Evolutionary conservation across 345 rosid genomes (phyloP), one percentile per base, ranked within the genome.

Genomic region (Pistacia integerrima): DNA sequence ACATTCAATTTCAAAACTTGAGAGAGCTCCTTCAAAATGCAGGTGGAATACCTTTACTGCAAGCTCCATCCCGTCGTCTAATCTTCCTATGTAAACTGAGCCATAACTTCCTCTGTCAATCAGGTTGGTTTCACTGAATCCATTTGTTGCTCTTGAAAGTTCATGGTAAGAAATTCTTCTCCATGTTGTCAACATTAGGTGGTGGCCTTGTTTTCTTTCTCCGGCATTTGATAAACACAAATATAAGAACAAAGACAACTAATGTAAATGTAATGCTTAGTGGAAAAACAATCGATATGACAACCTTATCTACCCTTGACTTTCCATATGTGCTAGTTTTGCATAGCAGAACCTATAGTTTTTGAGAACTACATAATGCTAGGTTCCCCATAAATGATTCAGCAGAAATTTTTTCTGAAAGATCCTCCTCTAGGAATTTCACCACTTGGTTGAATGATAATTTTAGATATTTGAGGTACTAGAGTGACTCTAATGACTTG

Each of bases 31-130:
- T 49, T 66, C 60, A 22, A 35, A n/a, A 5, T 71, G 76, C 59
- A 63, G 48, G 54, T 78, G 61, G 56, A 72, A 78, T 6, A 72
- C 75, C 30, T 77, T 77, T 56, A 77, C n/a, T 6, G 80, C 80
- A 17, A 77, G 67, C 35, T 4, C 44, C 38, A 11, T n/a, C 38
- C 72, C 76, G 72, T 72, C 76, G 13, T 52, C 18, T 55, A 78
- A 66, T 13, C 25, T 72, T 65, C 72, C 80, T 49, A 25, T 30
- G 33, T 78, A 78, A 49, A 78, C 76, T 0, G 72, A 71, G 17
- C 80, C 73, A 58, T 51, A 77, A 41, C 70, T n/a, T 7, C 80
- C 80, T 3, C 9, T 36, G 5, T 76, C 76, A 14, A 77, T 49
- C 46, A 77, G 55, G 22, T 77, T 76, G 16, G 62, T 35, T 58